A percentile compares a stretch with the other conserved stretches of the same genome.
These are phyloP conservation scores for Withania somnifera DNA, from an alignment of 305 asterid species.

Conservation along the genomic window DNA sequence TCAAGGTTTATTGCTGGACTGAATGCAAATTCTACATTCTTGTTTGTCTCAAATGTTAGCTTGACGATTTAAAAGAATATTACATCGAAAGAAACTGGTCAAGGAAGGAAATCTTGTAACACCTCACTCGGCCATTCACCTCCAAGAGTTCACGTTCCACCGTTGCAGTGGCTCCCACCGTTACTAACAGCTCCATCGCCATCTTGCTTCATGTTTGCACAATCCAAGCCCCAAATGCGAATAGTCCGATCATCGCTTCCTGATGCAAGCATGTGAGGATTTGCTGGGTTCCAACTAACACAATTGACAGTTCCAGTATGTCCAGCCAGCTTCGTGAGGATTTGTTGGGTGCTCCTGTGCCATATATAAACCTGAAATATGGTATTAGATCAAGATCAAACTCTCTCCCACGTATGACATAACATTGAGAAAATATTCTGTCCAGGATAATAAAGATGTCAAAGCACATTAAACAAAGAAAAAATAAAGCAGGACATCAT, in stretches of 20 bases:
- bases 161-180: slow-evolving; percentile 40
- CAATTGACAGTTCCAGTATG: slow-evolving; percentile 66
- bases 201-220: slow-evolving; percentile 21
- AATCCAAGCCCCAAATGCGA: slow-evolving; percentile 58
- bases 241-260: slow-evolving; percentile 72
- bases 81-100: slow-evolving; percentile 21
- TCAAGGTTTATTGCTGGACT: slow-evolving; percentile 8
- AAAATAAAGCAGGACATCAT: background rate
- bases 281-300: slow-evolving; percentile 68
- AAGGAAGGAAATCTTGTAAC: slow-evolving; percentile 10
- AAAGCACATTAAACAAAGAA: background rate
- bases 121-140: background rate
- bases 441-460: background rate
- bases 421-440: background rate
- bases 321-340: slow-evolving; percentile 31
- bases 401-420: background rate
- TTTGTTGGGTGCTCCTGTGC: slow-evolving; percentile 42
- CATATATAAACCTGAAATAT: slow-evolving; percentile 25
- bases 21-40: slow-evolving; percentile 26
- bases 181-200: slow-evolving; percentile 16
- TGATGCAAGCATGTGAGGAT: slow-evolving; percentile 63
- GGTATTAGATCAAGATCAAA: background rate
- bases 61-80: slow-evolving; percentile 20
- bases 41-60: slow-evolving; percentile 7
- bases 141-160: slow-evolving; percentile 24